Conservation (phyloP, 306 rosid genomes). For the Vigna reflexopilosa region DNA sequence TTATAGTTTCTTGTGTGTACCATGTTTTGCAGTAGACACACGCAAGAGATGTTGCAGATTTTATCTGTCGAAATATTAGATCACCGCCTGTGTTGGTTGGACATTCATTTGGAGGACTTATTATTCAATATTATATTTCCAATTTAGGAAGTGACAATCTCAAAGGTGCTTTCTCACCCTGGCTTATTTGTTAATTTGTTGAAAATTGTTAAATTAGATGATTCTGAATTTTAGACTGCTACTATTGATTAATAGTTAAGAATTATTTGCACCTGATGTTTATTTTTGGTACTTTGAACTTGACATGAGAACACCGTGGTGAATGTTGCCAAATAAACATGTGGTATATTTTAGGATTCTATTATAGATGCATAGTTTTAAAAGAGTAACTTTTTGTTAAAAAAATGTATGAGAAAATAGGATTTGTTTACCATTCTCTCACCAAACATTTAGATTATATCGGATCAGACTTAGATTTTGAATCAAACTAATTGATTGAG, state of each 20-base stretch:
- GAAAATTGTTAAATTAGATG: neutral
- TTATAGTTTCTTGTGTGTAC: constrained; percentile 45
- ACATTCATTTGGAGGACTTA: constrained; percentile 94
- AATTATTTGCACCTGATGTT: neutral
- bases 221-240: neutral
- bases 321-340: neutral
- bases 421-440: neutral
- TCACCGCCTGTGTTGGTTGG: constrained; percentile 84
- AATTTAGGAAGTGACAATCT: constrained; percentile 48
- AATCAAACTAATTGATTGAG: neutral
- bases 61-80: constrained; percentile 53
- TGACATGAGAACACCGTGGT: constrained; percentile 12
- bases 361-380: constrained; percentile 1
- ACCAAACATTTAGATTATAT: neutral
- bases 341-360: neutral
- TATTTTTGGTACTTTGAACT: no score
- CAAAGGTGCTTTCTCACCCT: constrained; percentile 59
- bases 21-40: constrained; percentile 82
- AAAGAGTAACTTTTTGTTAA: neutral
- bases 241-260: neutral
- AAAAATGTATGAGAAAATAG: neutral
- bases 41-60: constrained; percentile 82
- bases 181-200: constrained; percentile 27
- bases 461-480: neutral
- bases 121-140: constrained; percentile 78